phyloP scores from a whole-genome alignment of 176 grass and related monocot genomes.

The Dactylis glomerata region DNA sequence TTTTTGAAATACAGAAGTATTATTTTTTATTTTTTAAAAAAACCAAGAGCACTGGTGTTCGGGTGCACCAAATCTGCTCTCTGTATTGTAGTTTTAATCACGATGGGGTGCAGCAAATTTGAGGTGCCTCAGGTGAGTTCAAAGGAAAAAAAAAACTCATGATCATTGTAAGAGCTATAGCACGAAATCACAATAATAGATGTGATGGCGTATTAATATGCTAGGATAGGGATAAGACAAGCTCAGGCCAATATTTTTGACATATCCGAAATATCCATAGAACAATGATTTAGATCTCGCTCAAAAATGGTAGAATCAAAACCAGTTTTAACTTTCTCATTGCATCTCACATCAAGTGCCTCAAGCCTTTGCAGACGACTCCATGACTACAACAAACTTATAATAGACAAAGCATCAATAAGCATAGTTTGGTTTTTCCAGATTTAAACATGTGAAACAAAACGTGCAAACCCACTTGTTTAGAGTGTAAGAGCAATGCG shows the following conservation, averaged over 20 bases:
- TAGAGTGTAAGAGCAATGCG: constrained; percentile 17
- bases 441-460: neutral
- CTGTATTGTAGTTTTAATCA: no score
- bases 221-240: neutral
- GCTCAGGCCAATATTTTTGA: neutral
- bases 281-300: neutral
- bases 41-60: no score
- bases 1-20: no score
- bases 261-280: neutral
- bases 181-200: neutral
- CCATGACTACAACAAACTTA: neutral
- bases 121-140: neutral
- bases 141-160: neutral
- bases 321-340: neutral
- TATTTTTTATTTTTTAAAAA: no score
- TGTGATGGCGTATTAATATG: neutral
- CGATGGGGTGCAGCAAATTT: neutral
- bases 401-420: neutral
- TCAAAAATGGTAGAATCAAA: neutral
- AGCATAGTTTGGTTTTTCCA: neutral
- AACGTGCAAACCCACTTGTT: neutral
- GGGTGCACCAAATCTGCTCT: no score
- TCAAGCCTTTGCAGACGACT: neutral
- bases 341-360: constrained; percentile 2
- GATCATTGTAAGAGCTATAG: neutral